These are phyloP conservation scores for Chaetomium olivaceum DNA, from an alignment of 2,329 filamentous ascomycete genomes.

Conservation along the genomic window DNA sequence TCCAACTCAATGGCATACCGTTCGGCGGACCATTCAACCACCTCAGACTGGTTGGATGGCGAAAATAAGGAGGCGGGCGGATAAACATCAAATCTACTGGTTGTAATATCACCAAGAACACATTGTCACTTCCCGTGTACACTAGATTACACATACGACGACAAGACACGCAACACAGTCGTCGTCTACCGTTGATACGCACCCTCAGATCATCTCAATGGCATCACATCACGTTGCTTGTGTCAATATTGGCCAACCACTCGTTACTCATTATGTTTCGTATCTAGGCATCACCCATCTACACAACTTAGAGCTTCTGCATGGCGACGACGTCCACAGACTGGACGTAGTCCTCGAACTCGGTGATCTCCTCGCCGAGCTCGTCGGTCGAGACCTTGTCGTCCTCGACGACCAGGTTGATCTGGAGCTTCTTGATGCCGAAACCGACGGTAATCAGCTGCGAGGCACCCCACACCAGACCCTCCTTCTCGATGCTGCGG, in stretches of 20 bases:
- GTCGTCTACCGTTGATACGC: neutral
- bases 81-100: no score
- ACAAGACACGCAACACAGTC: no score
- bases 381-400: conserved; percentile 90
- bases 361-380: conserved; percentile 79
- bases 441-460: conserved; percentile 89
- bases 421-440: conserved; percentile 99
- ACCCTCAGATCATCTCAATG: neutral
- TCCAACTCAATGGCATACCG: no score
- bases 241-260: neutral
- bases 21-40: no score
- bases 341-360: conserved; percentile 93
- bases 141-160: no score
- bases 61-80: no score
- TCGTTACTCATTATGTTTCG: conserved; percentile 28
- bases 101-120: no score
- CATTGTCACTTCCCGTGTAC: no score
- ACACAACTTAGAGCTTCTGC: conserved; percentile 76
- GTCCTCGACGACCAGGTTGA: conserved; percentile 96
- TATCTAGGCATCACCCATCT: conserved; percentile 21
- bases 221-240: neutral
- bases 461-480: conserved; percentile 92
- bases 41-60: no score
- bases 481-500: conserved; percentile 83
- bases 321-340: conserved; percentile 87